Percentiles rank a stretch among this genome's conserved stretches.
Conservation (phyloP, 177 flowering plant genomes). For the Vitis hybrid region DNA sequence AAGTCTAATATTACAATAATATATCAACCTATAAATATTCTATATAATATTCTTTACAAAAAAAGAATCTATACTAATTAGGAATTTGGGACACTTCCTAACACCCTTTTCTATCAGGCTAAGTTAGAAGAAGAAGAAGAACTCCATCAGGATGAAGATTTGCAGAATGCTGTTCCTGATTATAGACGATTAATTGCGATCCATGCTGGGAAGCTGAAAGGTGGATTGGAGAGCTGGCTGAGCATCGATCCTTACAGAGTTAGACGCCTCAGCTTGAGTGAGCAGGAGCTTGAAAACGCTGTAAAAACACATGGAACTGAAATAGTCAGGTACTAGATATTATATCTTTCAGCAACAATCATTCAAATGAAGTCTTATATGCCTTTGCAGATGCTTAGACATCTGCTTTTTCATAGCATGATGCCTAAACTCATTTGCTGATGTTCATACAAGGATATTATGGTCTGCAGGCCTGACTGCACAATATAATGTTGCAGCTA, state of each 20-base stretch:
- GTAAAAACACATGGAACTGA: constrained; percentile 15
- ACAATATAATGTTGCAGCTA: not conserved
- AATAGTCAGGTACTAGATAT: constrained; percentile 22
- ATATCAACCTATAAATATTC: accelerated
- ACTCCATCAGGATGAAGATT: constrained; percentile 12
- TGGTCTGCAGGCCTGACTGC: too few relatives aligned
- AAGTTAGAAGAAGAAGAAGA: constrained; percentile 6
- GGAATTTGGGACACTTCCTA: too few relatives aligned
- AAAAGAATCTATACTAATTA: too few relatives aligned
- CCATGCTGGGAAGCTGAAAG: constrained; percentile 29
- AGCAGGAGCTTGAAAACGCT: constrained; percentile 27
- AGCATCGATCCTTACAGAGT: constrained; percentile 11
- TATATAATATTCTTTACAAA: too few relatives aligned
- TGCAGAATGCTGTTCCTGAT: constrained; percentile 16
- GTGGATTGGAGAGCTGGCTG: constrained; percentile 11
- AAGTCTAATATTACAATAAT: too few relatives aligned
- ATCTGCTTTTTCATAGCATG: too few relatives aligned
- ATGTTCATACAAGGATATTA: not conserved
- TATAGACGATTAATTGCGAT: constrained; percentile 27
- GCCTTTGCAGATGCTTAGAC: too few relatives aligned
- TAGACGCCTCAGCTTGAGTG: constrained; percentile 32
- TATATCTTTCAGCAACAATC: not conserved
- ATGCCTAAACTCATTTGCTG: not conserved
- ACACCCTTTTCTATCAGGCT: not conserved
- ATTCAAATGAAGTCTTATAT: too few relatives aligned